Evolutionary conservation across 805 yeast species (phyloP).

Genomic region (Metschnikowia kunwiensis): DNA sequence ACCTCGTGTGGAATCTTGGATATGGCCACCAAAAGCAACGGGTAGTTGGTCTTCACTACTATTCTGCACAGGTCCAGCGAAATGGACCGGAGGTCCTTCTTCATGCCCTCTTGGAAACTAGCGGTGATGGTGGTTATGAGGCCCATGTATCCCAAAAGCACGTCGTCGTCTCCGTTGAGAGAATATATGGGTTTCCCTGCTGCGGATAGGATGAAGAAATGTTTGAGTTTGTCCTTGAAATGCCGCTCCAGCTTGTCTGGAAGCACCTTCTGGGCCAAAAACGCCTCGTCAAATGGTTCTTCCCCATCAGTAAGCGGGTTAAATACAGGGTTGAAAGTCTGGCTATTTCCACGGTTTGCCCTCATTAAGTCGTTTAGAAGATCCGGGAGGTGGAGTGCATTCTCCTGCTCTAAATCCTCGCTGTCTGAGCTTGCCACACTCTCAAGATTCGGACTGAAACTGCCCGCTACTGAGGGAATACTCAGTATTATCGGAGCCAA

Average conservation of each 20-base stretch:
- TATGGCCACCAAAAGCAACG: constrained; percentile 71
- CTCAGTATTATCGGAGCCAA: constrained; percentile 3
- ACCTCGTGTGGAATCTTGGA: constrained; percentile 49
- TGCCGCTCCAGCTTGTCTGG: constrained; percentile 17
- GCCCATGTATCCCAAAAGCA: constrained; percentile 70
- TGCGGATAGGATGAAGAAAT: constrained; percentile 71
- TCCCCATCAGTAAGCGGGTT: constrained; percentile 14
- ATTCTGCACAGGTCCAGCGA: constrained; percentile 49
- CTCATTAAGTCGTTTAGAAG: constrained; percentile 10
- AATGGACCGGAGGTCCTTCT: constrained; percentile 48
- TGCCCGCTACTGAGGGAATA: constrained; percentile 1
- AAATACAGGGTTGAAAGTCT: not conserved
- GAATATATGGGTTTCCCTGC: constrained; percentile 91
- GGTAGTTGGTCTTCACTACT: constrained; percentile 59
- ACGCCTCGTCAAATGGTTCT: constrained; percentile 10
- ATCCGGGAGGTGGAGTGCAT: constrained; percentile 8
- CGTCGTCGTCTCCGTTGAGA: constrained; percentile 66
- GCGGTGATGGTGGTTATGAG: constrained; percentile 75
- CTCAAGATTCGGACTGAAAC: constrained; percentile 7
- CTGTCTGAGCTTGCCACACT: constrained; percentile 10
- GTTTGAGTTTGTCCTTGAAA: constrained; percentile 48
- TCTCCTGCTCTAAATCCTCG: constrained; percentile 4
- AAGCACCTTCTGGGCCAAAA: constrained; percentile 11
- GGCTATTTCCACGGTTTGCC: too few species aligned
- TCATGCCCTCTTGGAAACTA: constrained; percentile 51